Percentiles rank a stretch among this genome's conserved stretches.
phyloP scores from a whole-genome alignment of 345 rosid species.

The Mercurialis annua region DNA sequence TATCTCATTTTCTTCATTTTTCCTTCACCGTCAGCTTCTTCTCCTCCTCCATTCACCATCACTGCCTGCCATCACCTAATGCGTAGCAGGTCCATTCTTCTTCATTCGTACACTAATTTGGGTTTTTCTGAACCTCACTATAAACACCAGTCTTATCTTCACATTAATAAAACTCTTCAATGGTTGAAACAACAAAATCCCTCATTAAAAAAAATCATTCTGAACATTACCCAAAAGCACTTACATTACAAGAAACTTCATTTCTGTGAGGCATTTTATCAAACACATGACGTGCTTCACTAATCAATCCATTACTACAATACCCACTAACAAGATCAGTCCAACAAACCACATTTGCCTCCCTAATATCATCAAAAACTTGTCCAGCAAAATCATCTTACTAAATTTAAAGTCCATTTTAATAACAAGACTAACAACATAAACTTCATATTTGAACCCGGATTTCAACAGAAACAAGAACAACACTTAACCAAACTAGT shows the following conservation, averaged over 20 bases:
- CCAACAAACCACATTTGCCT: conserved; percentile 32
- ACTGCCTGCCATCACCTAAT: too few relatives aligned
- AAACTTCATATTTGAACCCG: conserved; percentile 23
- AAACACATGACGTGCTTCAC: conserved; percentile 28
- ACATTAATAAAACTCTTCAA: conserved; percentile 5
- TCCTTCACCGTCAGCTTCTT: too few relatives aligned
- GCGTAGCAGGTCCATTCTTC: too few relatives aligned
- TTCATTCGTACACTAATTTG: too few relatives aligned
- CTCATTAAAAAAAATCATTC: conserved; percentile 26
- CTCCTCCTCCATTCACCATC: too few relatives aligned
- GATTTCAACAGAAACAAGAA: conserved; percentile 23
- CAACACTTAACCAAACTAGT: conserved; percentile 23
- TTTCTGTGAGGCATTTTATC: conserved; percentile 29
- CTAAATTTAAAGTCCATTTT: conserved; percentile 24
- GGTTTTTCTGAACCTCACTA: conserved; percentile 25
- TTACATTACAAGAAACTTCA: conserved; percentile 32
- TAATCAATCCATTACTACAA: conserved; percentile 15
- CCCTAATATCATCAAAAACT: conserved; percentile 20
- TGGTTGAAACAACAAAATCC: conserved; percentile 29
- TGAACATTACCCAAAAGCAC: conserved; percentile 33
- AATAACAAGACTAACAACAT: conserved; percentile 21
- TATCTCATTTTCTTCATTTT: too few relatives aligned
- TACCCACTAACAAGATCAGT: conserved; percentile 26
- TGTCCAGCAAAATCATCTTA: conserved; percentile 18
- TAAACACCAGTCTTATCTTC: conserved; percentile 17